phyloP scores from a whole-genome alignment of 345 rosid genomes.

The Litchi chinensis region DNA sequence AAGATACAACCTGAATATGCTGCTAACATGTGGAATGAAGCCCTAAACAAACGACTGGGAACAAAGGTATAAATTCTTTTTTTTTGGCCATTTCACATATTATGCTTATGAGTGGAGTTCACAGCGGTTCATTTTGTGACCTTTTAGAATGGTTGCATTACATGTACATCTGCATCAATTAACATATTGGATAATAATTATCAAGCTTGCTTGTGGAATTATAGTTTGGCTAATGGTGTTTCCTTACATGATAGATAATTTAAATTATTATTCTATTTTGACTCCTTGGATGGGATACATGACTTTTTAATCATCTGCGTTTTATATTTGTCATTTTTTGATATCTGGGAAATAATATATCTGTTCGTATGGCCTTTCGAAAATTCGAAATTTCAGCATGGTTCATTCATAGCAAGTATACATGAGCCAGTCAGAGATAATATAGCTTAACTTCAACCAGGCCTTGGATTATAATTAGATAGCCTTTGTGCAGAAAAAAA shows the following conservation, averaged over 20 bases:
- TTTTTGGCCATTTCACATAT: neutral
- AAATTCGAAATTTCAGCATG: neutral
- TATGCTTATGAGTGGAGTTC: neutral
- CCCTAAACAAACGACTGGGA: constrained; percentile 90
- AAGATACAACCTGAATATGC: constrained; percentile 91
- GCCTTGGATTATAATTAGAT: neutral
- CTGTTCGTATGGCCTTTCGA: neutral
- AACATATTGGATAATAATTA: neutral
- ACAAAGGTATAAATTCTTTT: constrained; percentile 53
- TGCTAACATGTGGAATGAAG: constrained; percentile 95
- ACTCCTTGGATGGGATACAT: too few relatives aligned
- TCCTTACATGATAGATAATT: neutral
- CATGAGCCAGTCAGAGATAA: neutral
- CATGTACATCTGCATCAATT: neutral
- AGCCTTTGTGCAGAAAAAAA: neutral
- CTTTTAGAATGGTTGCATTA: neutral
- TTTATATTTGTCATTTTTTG: neutral
- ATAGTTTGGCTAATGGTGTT: neutral
- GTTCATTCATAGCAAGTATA: too few relatives aligned
- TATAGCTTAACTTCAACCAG: neutral
- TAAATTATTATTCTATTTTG: neutral
- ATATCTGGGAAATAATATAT: neutral
- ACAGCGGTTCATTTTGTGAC: constrained; percentile 1
- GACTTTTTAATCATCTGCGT: neutral
- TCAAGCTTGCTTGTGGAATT: neutral